These are phyloP conservation scores for Mycena belliarum DNA, from an alignment of 768 basidiomycete species.

Conservation along the genomic window DNA sequence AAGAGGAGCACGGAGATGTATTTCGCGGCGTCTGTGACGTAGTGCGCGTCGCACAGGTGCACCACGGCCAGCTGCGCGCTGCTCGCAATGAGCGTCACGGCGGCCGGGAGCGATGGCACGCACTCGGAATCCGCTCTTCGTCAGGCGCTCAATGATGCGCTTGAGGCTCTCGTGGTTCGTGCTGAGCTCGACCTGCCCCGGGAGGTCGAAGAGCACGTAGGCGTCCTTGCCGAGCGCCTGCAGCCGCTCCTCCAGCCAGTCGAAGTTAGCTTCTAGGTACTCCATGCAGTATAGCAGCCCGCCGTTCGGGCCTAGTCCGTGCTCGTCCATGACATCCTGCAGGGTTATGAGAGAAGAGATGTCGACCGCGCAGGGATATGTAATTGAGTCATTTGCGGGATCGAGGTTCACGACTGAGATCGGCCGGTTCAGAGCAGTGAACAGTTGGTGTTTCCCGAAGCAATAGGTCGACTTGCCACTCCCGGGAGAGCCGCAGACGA, in stretches of 20 bases:
- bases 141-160: conserved; percentile 68
- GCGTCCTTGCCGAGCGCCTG: conserved; percentile 67
- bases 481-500: conserved; percentile 85
- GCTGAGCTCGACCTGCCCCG: conserved; percentile 96
- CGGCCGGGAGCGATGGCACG: conserved; percentile 32
- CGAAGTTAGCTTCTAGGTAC: conserved; percentile 92
- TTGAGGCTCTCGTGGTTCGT: conserved; percentile 94
- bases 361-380: conserved; percentile 89
- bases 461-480: conserved; percentile 90
- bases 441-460: conserved; percentile 85
- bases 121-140: conserved; percentile 83
- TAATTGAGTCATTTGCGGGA: conserved; percentile 87
- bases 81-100: conserved; percentile 13
- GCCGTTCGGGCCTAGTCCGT: conserved; percentile 91
- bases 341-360: conserved; percentile 86
- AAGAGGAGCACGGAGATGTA: conserved; percentile 92
- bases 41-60: conserved; percentile 95
- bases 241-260: conserved; percentile 78
- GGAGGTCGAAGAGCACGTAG: conserved; percentile 93
- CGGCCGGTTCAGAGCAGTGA: conserved; percentile 82
- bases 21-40: conserved; percentile 94
- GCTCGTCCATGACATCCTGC: conserved; percentile 80
- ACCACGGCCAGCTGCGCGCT: conserved; percentile 79
- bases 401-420: conserved; percentile 94
- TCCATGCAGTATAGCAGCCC: conserved; percentile 97